These are phyloP conservation scores for Paecilomyces sp. DNA, from an alignment of 2,329 filamentous ascomycete genomes.

Conservation along the genomic window DNA sequence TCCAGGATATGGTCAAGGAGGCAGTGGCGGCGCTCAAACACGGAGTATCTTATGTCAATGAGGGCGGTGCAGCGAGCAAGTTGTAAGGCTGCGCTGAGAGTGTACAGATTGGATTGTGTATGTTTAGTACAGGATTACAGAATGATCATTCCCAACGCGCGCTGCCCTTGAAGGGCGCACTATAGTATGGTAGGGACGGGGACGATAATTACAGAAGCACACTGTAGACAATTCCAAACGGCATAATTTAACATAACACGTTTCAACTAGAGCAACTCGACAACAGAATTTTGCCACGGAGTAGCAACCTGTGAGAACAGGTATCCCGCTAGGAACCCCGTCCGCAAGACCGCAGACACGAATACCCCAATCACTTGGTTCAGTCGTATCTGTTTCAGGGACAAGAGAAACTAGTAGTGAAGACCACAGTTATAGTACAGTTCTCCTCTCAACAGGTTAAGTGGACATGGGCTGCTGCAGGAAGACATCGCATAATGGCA, in stretches of 20 bases:
- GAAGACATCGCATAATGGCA: not conserved
- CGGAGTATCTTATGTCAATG: slow-evolving; percentile 53
- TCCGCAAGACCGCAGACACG: not conserved
- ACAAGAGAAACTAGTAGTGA: not conserved
- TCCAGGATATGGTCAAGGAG: slow-evolving; percentile 82
- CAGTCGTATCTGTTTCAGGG: not conserved
- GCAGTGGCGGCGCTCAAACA: slow-evolving; percentile 61
- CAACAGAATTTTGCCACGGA: not conserved
- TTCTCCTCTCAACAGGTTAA: not conserved
- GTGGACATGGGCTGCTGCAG: not conserved
- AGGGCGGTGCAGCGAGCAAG: slow-evolving; percentile 32
- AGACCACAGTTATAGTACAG: not conserved
- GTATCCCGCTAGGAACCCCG: not conserved
- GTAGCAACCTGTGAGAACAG: not conserved
- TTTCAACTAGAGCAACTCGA: not conserved
- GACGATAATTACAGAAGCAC: not conserved
- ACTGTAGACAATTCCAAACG: not conserved
- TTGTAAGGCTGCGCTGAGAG: slow-evolving; percentile 26
- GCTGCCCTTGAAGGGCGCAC: not conserved
- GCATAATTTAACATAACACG: not conserved
- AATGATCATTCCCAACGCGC: not conserved
- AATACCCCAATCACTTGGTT: not conserved
- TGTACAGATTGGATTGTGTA: not conserved
- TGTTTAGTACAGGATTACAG: not conserved
- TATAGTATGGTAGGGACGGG: not conserved